Base-by-base conservation (phyloP, 1,284 basidiomycete genomes). In the Volvariella surrecta region DNA sequence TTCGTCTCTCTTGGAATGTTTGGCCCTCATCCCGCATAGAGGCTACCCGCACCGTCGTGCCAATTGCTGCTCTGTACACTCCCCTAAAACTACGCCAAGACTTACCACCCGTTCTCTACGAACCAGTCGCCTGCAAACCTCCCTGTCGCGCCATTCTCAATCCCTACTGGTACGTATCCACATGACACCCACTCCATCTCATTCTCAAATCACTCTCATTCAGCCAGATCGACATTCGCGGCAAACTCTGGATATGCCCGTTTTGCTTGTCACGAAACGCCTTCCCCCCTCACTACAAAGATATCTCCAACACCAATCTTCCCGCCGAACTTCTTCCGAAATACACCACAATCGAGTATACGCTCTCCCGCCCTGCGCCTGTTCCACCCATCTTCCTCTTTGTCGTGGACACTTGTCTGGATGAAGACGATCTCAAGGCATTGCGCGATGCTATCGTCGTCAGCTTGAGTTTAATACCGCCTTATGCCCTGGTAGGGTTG, bases 271-370 rank as follows among this genome's bases (percentile, higher is more conserved):
- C 90, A 43, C 84, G 95, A 49, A 99, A 98, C 63, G 84, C 94
- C 1, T 98, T 99, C 70, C 95, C 95, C 6, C 91, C 93, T 0
- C 95, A 99, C 66, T 99, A 99, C 76, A 96, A 97, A 69, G 95
- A 99, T 64, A 96, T 99, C 54, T 93, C 92, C 48, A 90, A 88
- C 67, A 95, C 90, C 51, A 98, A 98, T 64, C 76, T 98, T 18
- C 95, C 95, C 37, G 88, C 93, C 16, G 95, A 99, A 66, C 76
- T 99, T 20, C 66, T 97, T 37, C 94, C 95, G 58, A 96, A 97
- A 68, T 98, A 98, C 75, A 98, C 95, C 38, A 99, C 95, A 13
- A 97, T 99, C 68, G 95, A 99, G 69, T 98, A 99, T 71, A 98
- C 94, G 8, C 84, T 99, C 41, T 79, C 87, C 34, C 82, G 95